phyloP scores from a whole-genome alignment of 345 rosid genomes.

The Lumnitzera littorea region DNA sequence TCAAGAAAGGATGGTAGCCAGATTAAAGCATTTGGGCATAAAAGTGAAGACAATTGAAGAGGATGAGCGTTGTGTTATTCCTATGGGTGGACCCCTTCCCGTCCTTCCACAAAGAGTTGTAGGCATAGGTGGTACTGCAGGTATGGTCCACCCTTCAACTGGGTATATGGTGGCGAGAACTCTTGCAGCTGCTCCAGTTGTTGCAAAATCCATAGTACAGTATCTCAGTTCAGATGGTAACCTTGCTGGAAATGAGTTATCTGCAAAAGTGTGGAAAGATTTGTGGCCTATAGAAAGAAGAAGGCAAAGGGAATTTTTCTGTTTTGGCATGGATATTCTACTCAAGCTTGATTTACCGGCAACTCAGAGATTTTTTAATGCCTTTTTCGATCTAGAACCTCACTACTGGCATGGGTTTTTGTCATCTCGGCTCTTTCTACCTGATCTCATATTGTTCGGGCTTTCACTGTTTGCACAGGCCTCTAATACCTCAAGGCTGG shows the following conservation, averaged over 20 bases:
- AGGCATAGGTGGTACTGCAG: conserved; percentile 94
- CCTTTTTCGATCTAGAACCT: conserved; percentile 77
- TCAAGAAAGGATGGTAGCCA: conserved; percentile 93
- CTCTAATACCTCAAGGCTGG: conserved; percentile 81
- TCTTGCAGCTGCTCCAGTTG: conserved; percentile 90
- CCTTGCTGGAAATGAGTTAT: conserved; percentile 47
- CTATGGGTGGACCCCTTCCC: conserved; percentile 97
- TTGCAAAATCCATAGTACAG: conserved; percentile 70
- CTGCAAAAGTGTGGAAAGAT: conserved; percentile 83
- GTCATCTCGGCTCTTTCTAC: conserved; percentile 87
- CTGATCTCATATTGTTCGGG: conserved; percentile 71
- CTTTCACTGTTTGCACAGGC: conserved; percentile 77
- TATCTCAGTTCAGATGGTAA: conserved; percentile 47
- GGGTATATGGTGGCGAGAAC: conserved; percentile 99
- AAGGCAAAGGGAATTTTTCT: conserved; percentile 96
- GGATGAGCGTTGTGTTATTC: conserved; percentile 88
- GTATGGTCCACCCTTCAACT: conserved; percentile 90
- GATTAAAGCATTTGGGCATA: conserved; percentile 75
- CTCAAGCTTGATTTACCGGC: conserved; percentile 78
- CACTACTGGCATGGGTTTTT: conserved; percentile 95
- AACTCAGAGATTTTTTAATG: conserved; percentile 88
- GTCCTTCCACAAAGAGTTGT: conserved; percentile 91
- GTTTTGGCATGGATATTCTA: conserved; percentile 97
- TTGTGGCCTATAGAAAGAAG: conserved; percentile 93
- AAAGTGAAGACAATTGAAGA: conserved; percentile 78